Evolutionary conservation across 768 basidiomycete genomes (phyloP).

Genomic region (Boletus patriciae): DNA sequence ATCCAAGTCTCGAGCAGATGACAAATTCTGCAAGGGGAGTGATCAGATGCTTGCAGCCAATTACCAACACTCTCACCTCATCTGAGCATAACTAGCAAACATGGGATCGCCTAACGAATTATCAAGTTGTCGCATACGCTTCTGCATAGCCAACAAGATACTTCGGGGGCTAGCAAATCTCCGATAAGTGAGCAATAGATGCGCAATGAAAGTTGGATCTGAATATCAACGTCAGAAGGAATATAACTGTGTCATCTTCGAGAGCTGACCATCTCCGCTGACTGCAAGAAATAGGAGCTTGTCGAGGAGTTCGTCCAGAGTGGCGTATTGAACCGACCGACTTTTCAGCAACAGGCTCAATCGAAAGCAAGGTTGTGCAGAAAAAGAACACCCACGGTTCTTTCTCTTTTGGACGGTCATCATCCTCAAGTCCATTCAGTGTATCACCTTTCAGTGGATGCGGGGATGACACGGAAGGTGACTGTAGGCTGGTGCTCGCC

Average conservation of each 20-base stretch:
- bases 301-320: conserved; percentile 76
- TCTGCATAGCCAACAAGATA: conserved; percentile 83
- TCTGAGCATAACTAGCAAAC: conserved; percentile 86
- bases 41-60: conserved; percentile 6
- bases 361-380: not conserved
- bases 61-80: conserved; percentile 53
- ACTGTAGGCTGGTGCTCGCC: conserved; percentile 21
- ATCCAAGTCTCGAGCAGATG: conserved; percentile 79
- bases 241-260: conserved; percentile 3
- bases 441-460: conserved; percentile 15
- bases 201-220: conserved; percentile 77
- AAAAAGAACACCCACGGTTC: conserved; percentile 46
- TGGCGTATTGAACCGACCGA: conserved; percentile 68
- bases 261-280: conserved; percentile 71
- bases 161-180: conserved; percentile 78
- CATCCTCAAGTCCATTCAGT: conserved; percentile 24
- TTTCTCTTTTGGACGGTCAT: conserved; percentile 40
- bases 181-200: conserved; percentile 83
- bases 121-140: conserved; percentile 77
- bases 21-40: conserved; percentile 58
- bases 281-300: conserved; percentile 81
- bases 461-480: conserved; percentile 13
- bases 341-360: conserved; percentile 29
- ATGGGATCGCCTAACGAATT: conserved; percentile 73
- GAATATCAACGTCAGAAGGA: conserved; percentile 11